These are phyloP conservation scores for Waltergamsia citrina DNA, from an alignment of 2,329 filamentous ascomycete species.

Conservation along the genomic window DNA sequence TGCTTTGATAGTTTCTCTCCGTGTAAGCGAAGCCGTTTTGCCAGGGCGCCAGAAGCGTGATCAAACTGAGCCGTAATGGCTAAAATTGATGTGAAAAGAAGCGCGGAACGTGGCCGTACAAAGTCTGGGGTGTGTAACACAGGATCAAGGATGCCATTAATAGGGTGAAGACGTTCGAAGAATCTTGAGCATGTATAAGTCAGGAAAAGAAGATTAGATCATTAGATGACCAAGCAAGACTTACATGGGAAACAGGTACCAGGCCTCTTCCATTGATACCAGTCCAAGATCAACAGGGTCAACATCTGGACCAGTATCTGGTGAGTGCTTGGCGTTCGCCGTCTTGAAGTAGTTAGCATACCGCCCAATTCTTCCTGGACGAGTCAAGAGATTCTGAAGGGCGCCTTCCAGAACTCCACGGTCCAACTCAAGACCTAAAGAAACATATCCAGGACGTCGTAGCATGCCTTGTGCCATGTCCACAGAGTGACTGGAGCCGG, in stretches of 20 bases:
- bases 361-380: not conserved
- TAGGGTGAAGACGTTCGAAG: conserved; percentile 1
- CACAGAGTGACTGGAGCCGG: not conserved
- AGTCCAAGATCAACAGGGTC: conserved; percentile 2
- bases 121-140: conserved; percentile 1
- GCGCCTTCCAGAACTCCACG: not conserved
- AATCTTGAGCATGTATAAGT: not conserved
- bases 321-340: not conserved
- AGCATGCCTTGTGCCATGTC: not conserved
- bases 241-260: conserved; percentile 2
- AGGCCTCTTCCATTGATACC: conserved; percentile 1
- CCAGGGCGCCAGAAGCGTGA: not conserved
- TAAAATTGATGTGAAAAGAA: conserved; percentile 1
- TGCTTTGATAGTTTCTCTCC: conserved; percentile 2
- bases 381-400: not conserved
- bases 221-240: not conserved
- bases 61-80: conserved; percentile 2
- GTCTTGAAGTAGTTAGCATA: conserved; percentile 2
- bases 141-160: conserved; percentile 1
- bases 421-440: not conserved
- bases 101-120: not conserved
- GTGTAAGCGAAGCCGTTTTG: conserved; percentile 1
- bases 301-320: conserved; percentile 1
- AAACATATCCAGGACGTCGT: conserved; percentile 1
- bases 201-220: not conserved